These are phyloP conservation scores for Anisodus tanguticus DNA, from an alignment of 257 asterid genomes.

Conservation along the genomic window DNA sequence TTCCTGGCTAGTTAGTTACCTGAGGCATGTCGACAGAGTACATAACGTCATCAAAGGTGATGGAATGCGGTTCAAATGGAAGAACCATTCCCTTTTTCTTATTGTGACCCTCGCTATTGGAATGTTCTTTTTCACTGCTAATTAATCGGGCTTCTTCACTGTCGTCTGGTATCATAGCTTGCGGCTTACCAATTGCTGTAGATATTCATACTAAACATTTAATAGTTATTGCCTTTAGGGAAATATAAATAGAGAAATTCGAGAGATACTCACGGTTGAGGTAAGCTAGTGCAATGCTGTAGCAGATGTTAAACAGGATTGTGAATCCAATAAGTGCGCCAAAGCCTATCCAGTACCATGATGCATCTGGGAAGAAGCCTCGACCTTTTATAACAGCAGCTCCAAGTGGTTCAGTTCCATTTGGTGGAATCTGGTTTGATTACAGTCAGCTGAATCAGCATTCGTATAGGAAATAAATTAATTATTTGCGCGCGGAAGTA, in stretches of 20 bases:
- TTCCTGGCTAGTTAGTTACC: constrained; percentile 37
- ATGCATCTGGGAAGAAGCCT: constrained; percentile 58
- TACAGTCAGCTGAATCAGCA: background rate
- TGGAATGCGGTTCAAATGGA: constrained; percentile 87
- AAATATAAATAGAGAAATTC: background rate
- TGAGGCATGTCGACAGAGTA: constrained; percentile 93
- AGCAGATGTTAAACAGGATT: constrained; percentile 46
- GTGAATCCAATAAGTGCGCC: constrained; percentile 54
- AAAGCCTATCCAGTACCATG: constrained; percentile 74
- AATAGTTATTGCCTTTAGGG: background rate
- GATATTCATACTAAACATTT: background rate
- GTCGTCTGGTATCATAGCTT: constrained; percentile 55
- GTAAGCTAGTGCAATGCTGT: constrained; percentile 43
- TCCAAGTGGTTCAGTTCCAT: constrained; percentile 54
- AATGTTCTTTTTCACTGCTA: constrained; percentile 35
- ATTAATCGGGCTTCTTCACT: constrained; percentile 33
- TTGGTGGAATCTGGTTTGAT: constrained; percentile 30
- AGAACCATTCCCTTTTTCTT: constrained; percentile 74
- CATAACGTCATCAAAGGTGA: constrained; percentile 67
- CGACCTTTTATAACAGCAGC: constrained; percentile 39
- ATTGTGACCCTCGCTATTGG: constrained; percentile 38
- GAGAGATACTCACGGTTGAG: constrained; percentile 53
- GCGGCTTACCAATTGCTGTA: constrained; percentile 65
- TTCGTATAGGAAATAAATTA: background rate
- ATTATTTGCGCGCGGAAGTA: background rate